Evolutionary conservation across 2,329 filamentous ascomycete genomes (phyloP), one percentile per base, ranked within the genome.

Genomic region (Chaetomium globosum): DNA sequence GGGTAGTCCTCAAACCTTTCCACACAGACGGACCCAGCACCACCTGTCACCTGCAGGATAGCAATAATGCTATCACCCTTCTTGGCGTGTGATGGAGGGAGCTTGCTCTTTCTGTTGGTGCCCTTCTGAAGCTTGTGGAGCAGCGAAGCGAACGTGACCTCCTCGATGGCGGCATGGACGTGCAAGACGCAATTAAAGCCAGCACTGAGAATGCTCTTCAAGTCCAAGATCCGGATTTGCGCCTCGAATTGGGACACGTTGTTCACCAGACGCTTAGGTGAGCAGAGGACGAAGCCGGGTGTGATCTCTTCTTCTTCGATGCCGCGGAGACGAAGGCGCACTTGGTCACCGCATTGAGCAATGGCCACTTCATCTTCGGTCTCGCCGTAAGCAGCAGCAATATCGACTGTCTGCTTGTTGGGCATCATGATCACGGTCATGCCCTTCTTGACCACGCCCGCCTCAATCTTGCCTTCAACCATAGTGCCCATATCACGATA

Each of bases 121-220:
- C 93, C 94, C 80, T 97, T 97, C 78, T 99, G 93, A 54, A 98
- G 82, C 80, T 94, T 97, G 81, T 99, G 95, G 71, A 99, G 81
- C 60, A 99, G 84, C 4, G 89, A 86, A 0, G 88, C 85, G 74
- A 99, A 96, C 0, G 94, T 97, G 65, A 99, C 92, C 79, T 99
- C 95, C 82, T 99, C 95, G 67, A 97, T 96, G 26, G 95, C 95
- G 4, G 94, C 93, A 80, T 99, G 95, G 26, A 99, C 92, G 80
- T 99, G 95, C 71, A 99, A 83, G 49, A 99, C 96, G 75, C 95
- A 99, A 82, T 97, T 97, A 82, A 97, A 99, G 60, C 95, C 95
- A 23, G 94, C 92, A 9, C 90, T 91, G 48, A 99, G 84, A 75
- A 99, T 99, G 73, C 83, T 93, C 86, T 96, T 97, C 69, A 99